phyloP scores from a whole-genome alignment of 2,329 filamentous ascomycete genomes.

The Ascochyta rabiei region DNA sequence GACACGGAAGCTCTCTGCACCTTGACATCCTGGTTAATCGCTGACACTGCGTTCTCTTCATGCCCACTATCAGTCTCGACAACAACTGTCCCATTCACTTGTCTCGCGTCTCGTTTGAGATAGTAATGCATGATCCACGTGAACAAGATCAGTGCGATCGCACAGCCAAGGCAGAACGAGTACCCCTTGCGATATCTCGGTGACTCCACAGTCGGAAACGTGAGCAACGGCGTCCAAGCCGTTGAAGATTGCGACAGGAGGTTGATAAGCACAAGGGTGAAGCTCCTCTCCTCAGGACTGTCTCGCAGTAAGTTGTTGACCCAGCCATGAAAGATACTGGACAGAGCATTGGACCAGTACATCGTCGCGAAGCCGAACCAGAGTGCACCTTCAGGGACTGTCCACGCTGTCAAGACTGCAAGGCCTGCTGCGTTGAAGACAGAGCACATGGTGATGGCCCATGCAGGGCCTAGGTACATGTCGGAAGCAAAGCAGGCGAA shows the following conservation, averaged over 20 bases:
- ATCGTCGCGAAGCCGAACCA: conserved; percentile 60
- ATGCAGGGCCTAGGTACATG: conserved; percentile 57
- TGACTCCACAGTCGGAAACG: conserved; percentile 11
- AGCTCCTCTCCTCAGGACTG: conserved; percentile 9
- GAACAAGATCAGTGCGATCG: conserved; percentile 1
- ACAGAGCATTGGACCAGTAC: conserved; percentile 57
- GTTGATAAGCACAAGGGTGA: conserved; percentile 17
- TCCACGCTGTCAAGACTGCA: conserved; percentile 59
- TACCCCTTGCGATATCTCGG: conserved; percentile 10
- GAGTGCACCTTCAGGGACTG: conserved; percentile 58
- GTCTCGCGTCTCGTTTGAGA: conserved; percentile 3
- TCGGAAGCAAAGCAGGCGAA: conserved; percentile 61
- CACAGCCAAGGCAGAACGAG: conserved; percentile 11
- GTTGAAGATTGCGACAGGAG: conserved; percentile 10
- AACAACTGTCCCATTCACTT: background rate
- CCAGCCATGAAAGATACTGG: conserved; percentile 61
- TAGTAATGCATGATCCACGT: conserved; percentile 6
- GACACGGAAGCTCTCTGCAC: background rate
- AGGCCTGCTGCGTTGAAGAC: conserved; percentile 58
- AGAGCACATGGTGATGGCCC: conserved; percentile 59
- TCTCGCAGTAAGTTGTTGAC: conserved; percentile 43
- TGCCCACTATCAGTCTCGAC: background rate
- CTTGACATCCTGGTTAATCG: background rate
- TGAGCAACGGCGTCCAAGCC: conserved; percentile 12
- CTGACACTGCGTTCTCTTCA: background rate